These are phyloP conservation scores for Silybum marianum DNA, from an alignment of 129 eudicot genomes.

Conservation along the genomic window DNA sequence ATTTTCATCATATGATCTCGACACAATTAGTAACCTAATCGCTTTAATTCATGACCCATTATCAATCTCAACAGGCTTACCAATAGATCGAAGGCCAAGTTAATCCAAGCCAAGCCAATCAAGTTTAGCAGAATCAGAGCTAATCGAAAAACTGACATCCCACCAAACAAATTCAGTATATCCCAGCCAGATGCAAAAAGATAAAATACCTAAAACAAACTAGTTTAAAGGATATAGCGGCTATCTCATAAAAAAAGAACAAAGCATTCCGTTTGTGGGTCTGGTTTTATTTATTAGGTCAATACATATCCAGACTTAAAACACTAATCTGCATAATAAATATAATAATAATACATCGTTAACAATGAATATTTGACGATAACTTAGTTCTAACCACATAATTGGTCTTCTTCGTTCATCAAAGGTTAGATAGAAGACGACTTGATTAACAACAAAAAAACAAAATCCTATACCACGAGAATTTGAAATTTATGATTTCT, in stretches of 20 bases:
- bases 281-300: constrained; percentile 15
- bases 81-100: no score
- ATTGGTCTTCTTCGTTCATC: background rate
- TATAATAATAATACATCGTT: background rate
- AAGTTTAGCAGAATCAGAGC: no score
- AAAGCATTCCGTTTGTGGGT: constrained; percentile 8
- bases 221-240: background rate
- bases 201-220: background rate
- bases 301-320: background rate
- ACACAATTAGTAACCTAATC: no score
- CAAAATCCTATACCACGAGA: constrained; percentile 7
- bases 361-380: constrained; percentile 9
- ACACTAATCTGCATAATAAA: constrained; percentile 12
- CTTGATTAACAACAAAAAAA: constrained; percentile 6
- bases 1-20: background rate
- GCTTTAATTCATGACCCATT: no score
- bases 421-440: constrained; percentile 20
- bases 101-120: no score
- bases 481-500: constrained; percentile 38
- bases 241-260: background rate
- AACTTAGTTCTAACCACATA: constrained; percentile 22
- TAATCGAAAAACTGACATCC: no score
- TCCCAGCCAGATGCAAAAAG: background rate
- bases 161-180: background rate
- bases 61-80: no score